Percentiles rank a stretch among this genome's conserved stretches.
phyloP scores from a whole-genome alignment of 805 yeast genomes.

The Suhomyces tanzawaensis region DNA sequence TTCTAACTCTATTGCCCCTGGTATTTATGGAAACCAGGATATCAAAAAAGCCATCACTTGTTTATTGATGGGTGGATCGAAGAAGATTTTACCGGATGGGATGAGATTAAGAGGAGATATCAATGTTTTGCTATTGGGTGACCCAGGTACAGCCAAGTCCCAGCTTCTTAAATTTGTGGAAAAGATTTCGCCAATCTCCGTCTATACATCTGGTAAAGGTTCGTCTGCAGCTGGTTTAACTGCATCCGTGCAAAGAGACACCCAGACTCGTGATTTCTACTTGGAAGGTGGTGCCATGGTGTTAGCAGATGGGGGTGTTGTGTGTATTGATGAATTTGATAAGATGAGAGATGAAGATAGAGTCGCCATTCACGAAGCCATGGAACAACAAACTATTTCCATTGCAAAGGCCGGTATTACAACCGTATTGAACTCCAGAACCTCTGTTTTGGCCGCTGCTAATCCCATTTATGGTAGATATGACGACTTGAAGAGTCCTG shows the following conservation, averaged over 20 bases:
- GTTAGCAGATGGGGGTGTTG: conserved; percentile 99
- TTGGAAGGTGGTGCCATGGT: conserved; percentile 99
- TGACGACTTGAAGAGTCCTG: conserved; percentile 94
- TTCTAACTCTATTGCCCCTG: conserved; percentile 89
- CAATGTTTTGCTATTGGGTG: conserved; percentile 89
- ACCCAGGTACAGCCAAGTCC: conserved; percentile 99
- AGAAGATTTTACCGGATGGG: conserved; percentile 89
- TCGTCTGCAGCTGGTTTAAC: conserved; percentile 99
- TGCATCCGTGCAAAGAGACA: conserved; percentile 94
- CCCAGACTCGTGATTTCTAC: conserved; percentile 83
- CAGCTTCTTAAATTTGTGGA: conserved; percentile 94
- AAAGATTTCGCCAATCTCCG: conserved; percentile 89
- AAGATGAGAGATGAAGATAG: conserved; percentile 99
- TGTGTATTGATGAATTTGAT: conserved; percentile 98
- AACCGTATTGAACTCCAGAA: conserved; percentile 91
- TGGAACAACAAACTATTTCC: conserved; percentile 99
- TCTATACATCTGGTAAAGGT: conserved; percentile 98
- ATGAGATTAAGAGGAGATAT: conserved; percentile 97
- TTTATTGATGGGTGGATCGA: conserved; percentile 89
- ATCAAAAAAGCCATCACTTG: conserved; percentile 93
- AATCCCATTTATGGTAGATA: conserved; percentile 96
- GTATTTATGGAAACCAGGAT: conserved; percentile 90
- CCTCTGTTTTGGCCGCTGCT: conserved; percentile 96
- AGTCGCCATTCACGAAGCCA: conserved; percentile 98
- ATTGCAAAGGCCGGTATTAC: conserved; percentile 99